A percentile compares a stretch with the other conserved stretches of the same genome.
phyloP scores from a whole-genome alignment of 2,329 filamentous ascomycete species.

The Neophaeococcomyces aloes region DNA sequence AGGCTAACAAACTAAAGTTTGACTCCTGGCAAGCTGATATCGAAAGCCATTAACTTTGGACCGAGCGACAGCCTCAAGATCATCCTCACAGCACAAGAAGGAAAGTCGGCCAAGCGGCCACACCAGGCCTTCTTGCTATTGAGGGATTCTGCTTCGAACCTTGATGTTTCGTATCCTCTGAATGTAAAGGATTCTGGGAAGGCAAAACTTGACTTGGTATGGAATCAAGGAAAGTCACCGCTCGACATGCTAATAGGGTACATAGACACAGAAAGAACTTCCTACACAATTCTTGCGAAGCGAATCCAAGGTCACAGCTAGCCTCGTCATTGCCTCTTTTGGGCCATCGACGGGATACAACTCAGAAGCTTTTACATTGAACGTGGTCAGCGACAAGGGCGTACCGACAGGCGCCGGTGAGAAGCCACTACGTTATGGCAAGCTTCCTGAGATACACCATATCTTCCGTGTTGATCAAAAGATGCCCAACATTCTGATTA shows the following conservation, averaged over 20 bases:
- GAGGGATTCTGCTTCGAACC: conserved; percentile 59
- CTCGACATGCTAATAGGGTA: conserved; percentile 8
- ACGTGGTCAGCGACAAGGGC: conserved; percentile 53
- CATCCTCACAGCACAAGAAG: conserved; percentile 68
- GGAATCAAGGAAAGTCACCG: conserved; percentile 27
- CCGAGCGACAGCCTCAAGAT: conserved; percentile 68
- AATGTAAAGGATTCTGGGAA: conserved; percentile 80
- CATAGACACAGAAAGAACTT: conserved; percentile 76
- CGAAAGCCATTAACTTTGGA: conserved; percentile 55
- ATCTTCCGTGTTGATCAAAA: conserved; percentile 71
- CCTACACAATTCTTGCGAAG: conserved; percentile 68
- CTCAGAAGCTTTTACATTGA: conserved; percentile 61
- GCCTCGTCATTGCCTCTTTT: conserved; percentile 76
- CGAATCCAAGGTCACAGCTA: conserved; percentile 61
- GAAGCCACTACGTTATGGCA: conserved; percentile 69
- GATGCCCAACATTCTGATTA: conserved; percentile 71
- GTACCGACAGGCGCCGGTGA: conserved; percentile 51
- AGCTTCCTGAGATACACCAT: conserved; percentile 77
- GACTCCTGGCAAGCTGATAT: conserved; percentile 47
- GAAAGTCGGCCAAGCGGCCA: conserved; percentile 66
- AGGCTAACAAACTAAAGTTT: conserved; percentile 40
- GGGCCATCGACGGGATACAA: conserved; percentile 60
- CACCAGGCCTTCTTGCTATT: conserved; percentile 90
- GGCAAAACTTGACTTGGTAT: conserved; percentile 71
- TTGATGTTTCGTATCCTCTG: conserved; percentile 81